phyloP scores from a whole-genome alignment of 129 eudicot species.

The Rutidosis leptorrhynchoides region DNA sequence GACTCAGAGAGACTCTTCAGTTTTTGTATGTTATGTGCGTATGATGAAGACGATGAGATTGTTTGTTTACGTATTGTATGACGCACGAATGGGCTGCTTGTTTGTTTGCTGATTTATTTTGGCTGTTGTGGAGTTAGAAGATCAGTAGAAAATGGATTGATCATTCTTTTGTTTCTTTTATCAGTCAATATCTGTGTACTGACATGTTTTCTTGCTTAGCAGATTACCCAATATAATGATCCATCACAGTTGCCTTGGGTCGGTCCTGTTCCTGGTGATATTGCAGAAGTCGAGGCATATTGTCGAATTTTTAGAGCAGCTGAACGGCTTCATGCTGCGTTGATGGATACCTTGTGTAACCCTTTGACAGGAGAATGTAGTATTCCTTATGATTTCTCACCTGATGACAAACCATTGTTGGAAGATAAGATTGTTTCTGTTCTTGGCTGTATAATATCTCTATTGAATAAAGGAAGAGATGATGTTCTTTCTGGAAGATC shows the following conservation, averaged over 20 bases:
- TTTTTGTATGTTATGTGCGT: no score
- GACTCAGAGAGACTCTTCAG: no score
- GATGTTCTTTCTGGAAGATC: constrained; percentile 95
- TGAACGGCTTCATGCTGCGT: constrained; percentile 70
- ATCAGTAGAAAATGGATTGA: no score
- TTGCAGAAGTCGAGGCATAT: constrained; percentile 96
- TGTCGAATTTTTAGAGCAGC: constrained; percentile 95
- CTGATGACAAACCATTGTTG: constrained; percentile 74
- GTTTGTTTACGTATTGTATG: no score
- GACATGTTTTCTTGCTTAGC: no score
- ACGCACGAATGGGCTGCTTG: no score
- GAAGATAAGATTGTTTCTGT: constrained; percentile 95
- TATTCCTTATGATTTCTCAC: constrained; percentile 72
- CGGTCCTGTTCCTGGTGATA: constrained; percentile 98
- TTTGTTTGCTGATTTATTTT: no score
- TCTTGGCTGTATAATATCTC: constrained; percentile 95
- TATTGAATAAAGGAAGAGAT: constrained; percentile 83
- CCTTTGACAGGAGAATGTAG: constrained; percentile 96
- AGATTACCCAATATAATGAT: no score
- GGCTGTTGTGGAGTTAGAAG: no score
- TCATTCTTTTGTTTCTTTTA: no score
- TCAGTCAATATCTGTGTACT: no score
- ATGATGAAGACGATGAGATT: no score
- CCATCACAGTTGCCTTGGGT: constrained; percentile 79
- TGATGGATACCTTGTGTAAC: constrained; percentile 86